Conservation (phyloP, 2,329 filamentous ascomycete genomes). For the Aspergillus thermomutatus region DNA sequence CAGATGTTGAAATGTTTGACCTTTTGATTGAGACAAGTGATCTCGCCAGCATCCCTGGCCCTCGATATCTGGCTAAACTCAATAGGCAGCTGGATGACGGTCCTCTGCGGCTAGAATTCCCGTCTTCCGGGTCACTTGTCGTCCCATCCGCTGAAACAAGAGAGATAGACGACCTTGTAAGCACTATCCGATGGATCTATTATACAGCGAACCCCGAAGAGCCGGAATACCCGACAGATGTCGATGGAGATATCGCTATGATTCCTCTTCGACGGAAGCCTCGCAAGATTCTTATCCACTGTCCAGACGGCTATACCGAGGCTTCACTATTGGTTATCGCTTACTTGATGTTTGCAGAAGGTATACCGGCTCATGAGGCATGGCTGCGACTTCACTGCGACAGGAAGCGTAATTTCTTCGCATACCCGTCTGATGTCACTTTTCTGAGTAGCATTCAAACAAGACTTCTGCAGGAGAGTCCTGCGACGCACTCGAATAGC, state of each 20-base stretch:
- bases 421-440: slow-evolving; percentile 85
- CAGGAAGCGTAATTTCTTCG: slow-evolving; percentile 89
- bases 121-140: slow-evolving; percentile 88
- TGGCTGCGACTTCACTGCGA: slow-evolving; percentile 82
- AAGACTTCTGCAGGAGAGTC: slow-evolving; percentile 61
- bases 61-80: slow-evolving; percentile 61
- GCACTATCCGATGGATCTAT: slow-evolving; percentile 88
- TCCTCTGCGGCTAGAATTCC: slow-evolving; percentile 70
- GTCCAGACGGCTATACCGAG: slow-evolving; percentile 94
- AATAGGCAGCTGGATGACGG: slow-evolving; percentile 53
- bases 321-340: slow-evolving; percentile 83
- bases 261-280: slow-evolving; percentile 39
- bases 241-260: slow-evolving; percentile 58
- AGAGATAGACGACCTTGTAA: slow-evolving; percentile 79
- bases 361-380: slow-evolving; percentile 73
- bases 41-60: slow-evolving; percentile 70
- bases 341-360: slow-evolving; percentile 90
- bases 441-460: slow-evolving; percentile 74
- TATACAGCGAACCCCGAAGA: slow-evolving; percentile 66
- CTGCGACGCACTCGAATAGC: slow-evolving; percentile 23
- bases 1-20: slow-evolving; percentile 65
- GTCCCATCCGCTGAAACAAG: slow-evolving; percentile 77
- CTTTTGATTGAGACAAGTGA: slow-evolving; percentile 87
- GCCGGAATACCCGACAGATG: slow-evolving; percentile 41
- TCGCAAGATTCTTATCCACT: slow-evolving; percentile 82